Percentiles rank a stretch among this genome's conserved stretches.
These are phyloP conservation scores for Poteriospumella lacustris DNA, from an alignment of 108 stramenopile species.

Conservation along the genomic window DNA sequence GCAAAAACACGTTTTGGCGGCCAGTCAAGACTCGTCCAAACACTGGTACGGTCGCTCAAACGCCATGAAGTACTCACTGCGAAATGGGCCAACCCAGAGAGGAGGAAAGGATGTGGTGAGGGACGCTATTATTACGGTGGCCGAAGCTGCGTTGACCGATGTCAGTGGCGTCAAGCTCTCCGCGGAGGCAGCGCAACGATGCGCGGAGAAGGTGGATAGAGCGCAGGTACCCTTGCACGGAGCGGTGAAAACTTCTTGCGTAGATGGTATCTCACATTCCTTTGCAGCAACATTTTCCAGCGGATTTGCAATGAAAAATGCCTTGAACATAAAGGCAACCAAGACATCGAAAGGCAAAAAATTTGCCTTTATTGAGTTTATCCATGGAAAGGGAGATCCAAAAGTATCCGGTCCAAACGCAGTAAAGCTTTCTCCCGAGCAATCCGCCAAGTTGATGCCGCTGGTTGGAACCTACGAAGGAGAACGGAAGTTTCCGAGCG, in stretches of 20 bases:
- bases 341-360: neutral
- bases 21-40: neutral
- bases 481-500: neutral
- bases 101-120: neutral
- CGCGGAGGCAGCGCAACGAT: neutral
- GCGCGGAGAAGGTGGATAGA: neutral
- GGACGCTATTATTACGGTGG: neutral
- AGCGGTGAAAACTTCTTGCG: neutral
- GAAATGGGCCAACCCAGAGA: neutral
- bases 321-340: neutral
- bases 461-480: neutral
- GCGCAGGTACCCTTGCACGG: neutral
- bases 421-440: neutral
- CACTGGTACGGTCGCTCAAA: conserved; percentile 2
- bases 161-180: neutral
- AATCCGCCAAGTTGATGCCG: neutral
- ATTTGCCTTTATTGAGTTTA: neutral
- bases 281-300: neutral
- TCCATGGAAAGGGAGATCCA: neutral
- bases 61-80: neutral
- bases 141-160: neutral
- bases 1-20: neutral
- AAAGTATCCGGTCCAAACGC: neutral
- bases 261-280: neutral
- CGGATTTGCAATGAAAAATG: neutral